phyloP scores from a whole-genome alignment of 2,329 filamentous ascomycete species.

The Fusarium torreyae region DNA sequence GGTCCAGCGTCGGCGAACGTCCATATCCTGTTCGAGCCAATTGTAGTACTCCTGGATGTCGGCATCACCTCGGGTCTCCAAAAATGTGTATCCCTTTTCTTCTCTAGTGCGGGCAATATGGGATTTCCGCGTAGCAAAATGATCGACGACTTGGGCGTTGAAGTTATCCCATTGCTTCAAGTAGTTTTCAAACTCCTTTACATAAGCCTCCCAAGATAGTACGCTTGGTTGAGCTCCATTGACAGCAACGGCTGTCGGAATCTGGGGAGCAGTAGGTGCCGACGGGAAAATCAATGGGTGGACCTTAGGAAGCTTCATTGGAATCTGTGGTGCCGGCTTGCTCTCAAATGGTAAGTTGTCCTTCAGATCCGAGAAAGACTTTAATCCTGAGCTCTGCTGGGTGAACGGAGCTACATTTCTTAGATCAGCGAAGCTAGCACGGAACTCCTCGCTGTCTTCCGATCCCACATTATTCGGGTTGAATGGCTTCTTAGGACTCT shows the following conservation, averaged over 20 bases:
- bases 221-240: slow-evolving; percentile 61
- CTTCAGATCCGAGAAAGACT: slow-evolving; percentile 70
- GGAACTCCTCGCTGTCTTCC: slow-evolving; percentile 70
- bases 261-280: slow-evolving; percentile 65
- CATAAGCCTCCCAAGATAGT: slow-evolving; percentile 66
- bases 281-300: slow-evolving; percentile 62
- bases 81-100: slow-evolving; percentile 62
- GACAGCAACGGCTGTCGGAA: slow-evolving; percentile 61
- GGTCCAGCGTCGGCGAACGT: slow-evolving; percentile 73
- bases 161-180: slow-evolving; percentile 65
- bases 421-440: slow-evolving; percentile 68
- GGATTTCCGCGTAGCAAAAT: slow-evolving; percentile 68
- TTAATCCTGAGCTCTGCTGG: slow-evolving; percentile 63
- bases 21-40: slow-evolving; percentile 75
- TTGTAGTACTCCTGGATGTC: slow-evolving; percentile 72
- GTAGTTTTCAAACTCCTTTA: slow-evolving; percentile 68
- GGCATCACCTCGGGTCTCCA: slow-evolving; percentile 59
- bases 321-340: slow-evolving; percentile 61
- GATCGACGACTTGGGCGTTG: slow-evolving; percentile 67
- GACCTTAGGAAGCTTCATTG: slow-evolving; percentile 54
- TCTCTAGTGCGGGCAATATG: slow-evolving; percentile 58
- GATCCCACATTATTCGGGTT: slow-evolving; percentile 63
- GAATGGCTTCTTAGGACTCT: slow-evolving; percentile 43
- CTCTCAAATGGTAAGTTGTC: slow-evolving; percentile 72
- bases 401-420: slow-evolving; percentile 70